phyloP scores from a whole-genome alignment of 2,329 filamentous ascomycete genomes.

The Colletotrichum theobromicola region DNA sequence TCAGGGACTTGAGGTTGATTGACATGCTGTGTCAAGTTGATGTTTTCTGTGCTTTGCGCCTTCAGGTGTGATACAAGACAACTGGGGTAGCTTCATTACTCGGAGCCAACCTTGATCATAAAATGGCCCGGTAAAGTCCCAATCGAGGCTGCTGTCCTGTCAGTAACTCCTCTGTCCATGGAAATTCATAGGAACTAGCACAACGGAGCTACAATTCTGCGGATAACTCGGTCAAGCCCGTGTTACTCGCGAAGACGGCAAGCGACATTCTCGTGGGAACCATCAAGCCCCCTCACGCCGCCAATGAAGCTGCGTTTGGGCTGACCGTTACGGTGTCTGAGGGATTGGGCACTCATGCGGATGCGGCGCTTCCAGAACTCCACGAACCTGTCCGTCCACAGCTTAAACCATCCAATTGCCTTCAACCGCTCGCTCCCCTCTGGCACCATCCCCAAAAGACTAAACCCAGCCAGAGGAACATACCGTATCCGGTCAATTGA shows the following conservation, averaged over 20 bases:
- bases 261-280: not conserved
- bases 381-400: not conserved
- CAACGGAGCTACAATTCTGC: not conserved
- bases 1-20: not conserved
- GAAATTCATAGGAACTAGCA: too few relatives aligned
- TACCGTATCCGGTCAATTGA: not conserved
- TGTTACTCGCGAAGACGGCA: not conserved
- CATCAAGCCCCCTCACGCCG: not conserved
- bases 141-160: fast-evolving
- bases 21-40: not conserved
- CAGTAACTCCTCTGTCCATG: too few relatives aligned
- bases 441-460: not conserved
- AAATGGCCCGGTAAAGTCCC: not conserved
- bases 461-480: not conserved
- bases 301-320: not conserved
- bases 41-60: not conserved
- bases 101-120: not conserved
- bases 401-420: not conserved
- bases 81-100: not conserved
- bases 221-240: not conserved
- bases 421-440: not conserved
- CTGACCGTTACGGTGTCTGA: not conserved
- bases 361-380: not conserved
- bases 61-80: not conserved
- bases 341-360: not conserved